phyloP scores from a whole-genome alignment of 306 rosid species.

The Gastrolobium villosum region DNA sequence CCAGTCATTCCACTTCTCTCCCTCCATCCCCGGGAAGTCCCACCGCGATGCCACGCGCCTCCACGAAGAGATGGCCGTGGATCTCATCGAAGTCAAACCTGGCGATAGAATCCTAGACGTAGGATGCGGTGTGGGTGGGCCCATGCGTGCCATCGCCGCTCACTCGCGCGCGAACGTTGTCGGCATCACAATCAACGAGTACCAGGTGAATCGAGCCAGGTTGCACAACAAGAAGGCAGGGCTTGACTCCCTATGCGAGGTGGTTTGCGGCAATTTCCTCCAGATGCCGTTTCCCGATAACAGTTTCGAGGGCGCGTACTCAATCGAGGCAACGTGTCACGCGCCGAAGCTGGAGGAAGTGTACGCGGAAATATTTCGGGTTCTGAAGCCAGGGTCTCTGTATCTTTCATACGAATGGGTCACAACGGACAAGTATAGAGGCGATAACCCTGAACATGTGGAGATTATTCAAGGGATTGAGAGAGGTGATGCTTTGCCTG shows the following conservation, averaged over 20 bases:
- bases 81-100: conserved; percentile 68
- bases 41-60: conserved; percentile 91
- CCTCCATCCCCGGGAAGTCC: conserved; percentile 75
- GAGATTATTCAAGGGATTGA: conserved; percentile 90
- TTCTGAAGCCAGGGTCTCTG: conserved; percentile 84
- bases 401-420: conserved; percentile 98
- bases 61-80: conserved; percentile 96
- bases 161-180: conserved; percentile 90
- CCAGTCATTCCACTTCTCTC: conserved; percentile 96
- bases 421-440: conserved; percentile 75
- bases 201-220: conserved; percentile 85
- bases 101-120: conserved; percentile 82
- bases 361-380: conserved; percentile 80
- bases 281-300: conserved; percentile 83
- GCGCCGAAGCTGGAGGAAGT: conserved; percentile 96
- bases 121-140: conserved; percentile 98
- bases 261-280: conserved; percentile 91
- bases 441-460: conserved; percentile 66
- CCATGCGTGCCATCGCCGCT: conserved; percentile 96
- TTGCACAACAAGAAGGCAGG: conserved; percentile 87
- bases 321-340: conserved; percentile 97
- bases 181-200: conserved; percentile 97
- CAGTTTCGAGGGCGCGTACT: conserved; percentile 93
- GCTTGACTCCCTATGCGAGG: conserved; percentile 79
- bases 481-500: conserved; percentile 94